Percentiles rank a stretch among this genome's conserved stretches.
Conservation (phyloP, 2,329 filamentous ascomycete genomes). For the Alternaria atra region DNA sequence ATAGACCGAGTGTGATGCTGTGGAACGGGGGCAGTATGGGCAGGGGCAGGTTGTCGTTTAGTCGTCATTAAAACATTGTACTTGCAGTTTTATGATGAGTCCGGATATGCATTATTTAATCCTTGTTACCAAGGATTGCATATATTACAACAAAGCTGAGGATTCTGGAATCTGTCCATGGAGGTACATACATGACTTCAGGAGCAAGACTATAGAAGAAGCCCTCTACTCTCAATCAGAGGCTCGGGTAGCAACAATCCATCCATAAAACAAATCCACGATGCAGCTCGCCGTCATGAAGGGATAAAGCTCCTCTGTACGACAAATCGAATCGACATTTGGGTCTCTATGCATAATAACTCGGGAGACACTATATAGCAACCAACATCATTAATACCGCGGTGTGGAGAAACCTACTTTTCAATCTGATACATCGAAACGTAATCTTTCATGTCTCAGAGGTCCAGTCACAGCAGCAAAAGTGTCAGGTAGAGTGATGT, state of each 20-base stretch:
- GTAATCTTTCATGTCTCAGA: neutral
- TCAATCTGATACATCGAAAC: neutral
- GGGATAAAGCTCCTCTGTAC: neutral
- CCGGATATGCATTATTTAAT: too few relatives aligned
- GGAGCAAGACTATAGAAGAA: neutral
- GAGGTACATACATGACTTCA: too few relatives aligned
- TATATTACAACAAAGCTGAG: too few relatives aligned
- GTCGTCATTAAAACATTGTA: neutral
- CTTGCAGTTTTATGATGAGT: neutral
- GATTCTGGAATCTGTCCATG: neutral
- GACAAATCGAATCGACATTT: neutral
- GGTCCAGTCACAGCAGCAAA: neutral
- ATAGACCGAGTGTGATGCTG: slow-evolving; percentile 5
- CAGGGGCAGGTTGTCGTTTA: neutral
- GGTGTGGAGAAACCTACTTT: neutral
- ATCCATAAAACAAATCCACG: neutral
- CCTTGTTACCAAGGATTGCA: too few relatives aligned
- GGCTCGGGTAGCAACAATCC: neutral
- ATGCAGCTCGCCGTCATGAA: neutral
- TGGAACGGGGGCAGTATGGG: slow-evolving; percentile 2
- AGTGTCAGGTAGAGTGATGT: neutral
- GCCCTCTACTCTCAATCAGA: neutral
- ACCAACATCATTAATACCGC: neutral
- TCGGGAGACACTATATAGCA: neutral
- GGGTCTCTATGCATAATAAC: neutral